Conservation (phyloP, 352 stramenopile genomes). For the Phytopythium helicoides region DNA sequence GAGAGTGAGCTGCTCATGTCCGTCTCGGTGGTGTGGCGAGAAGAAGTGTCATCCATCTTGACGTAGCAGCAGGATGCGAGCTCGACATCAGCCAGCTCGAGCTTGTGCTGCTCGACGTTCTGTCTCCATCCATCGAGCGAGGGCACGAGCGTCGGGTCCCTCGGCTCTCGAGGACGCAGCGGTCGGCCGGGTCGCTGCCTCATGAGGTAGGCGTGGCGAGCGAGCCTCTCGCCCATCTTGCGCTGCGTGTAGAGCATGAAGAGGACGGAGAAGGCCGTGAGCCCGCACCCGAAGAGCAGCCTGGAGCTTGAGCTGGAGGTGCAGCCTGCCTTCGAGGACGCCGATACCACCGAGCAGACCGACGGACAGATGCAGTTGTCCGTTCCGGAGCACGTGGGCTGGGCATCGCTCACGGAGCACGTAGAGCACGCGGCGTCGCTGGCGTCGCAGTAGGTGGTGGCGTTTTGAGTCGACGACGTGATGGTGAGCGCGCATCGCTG, state of each 20-base stretch:
- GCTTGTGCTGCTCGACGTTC: constrained; percentile 35
- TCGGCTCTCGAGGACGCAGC: constrained; percentile 15
- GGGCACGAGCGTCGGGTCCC: constrained; percentile 14
- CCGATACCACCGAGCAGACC: constrained; percentile 25
- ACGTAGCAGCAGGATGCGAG: constrained; percentile 32
- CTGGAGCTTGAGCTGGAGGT: constrained; percentile 12
- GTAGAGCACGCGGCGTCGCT: constrained; percentile 15
- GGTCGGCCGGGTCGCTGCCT: constrained; percentile 24
- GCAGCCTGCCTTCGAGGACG: constrained; percentile 6
- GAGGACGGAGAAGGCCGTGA: constrained; percentile 25
- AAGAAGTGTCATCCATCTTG: constrained; percentile 14
- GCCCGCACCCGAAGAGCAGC: constrained; percentile 30
- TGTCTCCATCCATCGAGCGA: constrained; percentile 32
- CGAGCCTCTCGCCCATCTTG: constrained; percentile 26
- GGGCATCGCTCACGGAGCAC: constrained; percentile 27
- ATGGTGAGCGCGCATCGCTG: constrained; percentile 19
- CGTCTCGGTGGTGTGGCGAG: too few species aligned
- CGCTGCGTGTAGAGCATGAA: constrained; percentile 40
- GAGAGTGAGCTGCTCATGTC: too few species aligned
- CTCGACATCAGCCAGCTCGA: constrained; percentile 28
- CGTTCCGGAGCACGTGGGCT: constrained; percentile 25
- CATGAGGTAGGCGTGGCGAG: constrained; percentile 14
- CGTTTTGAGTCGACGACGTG: not conserved
- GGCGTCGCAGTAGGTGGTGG: not conserved
- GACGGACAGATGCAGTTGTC: constrained; percentile 43